phyloP scores from a whole-genome alignment of 306 rosid species.

The Rosa chinensis region DNA sequence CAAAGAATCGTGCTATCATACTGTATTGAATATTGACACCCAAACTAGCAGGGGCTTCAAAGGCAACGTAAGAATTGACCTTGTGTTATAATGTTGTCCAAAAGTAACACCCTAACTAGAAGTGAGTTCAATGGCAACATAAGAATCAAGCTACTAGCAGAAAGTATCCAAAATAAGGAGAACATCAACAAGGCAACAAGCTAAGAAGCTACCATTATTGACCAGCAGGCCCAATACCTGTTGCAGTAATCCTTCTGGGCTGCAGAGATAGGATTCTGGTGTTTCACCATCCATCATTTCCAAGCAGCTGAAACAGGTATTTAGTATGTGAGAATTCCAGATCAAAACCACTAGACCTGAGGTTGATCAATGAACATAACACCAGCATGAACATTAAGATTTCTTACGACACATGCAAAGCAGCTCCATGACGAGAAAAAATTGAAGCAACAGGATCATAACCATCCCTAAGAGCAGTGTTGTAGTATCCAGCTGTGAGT shows the following conservation, averaged over 20 bases:
- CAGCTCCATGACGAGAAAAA: slow-evolving; percentile 41
- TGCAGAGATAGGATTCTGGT: slow-evolving; percentile 24
- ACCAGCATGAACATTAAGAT: neutral
- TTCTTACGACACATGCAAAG: slow-evolving; percentile 37
- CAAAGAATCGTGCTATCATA: neutral
- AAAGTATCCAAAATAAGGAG: neutral
- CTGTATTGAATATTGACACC: neutral
- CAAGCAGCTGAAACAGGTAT: slow-evolving; percentile 31
- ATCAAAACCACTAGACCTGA: neutral
- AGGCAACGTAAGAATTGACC: neutral
- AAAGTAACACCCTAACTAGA: neutral
- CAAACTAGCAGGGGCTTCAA: neutral
- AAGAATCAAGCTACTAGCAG: neutral
- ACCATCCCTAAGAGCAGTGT: slow-evolving; percentile 34
- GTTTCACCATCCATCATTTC: slow-evolving; percentile 37
- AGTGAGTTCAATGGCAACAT: neutral
- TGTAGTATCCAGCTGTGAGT: slow-evolving; percentile 46
- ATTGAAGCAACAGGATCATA: slow-evolving; percentile 36
- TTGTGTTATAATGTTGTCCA: neutral
- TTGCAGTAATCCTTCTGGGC: slow-evolving; percentile 40
- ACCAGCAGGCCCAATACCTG: slow-evolving; percentile 22
- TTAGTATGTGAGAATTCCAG: slow-evolving; percentile 8
- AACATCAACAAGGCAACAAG: neutral
- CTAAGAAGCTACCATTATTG: neutral
- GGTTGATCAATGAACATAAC: neutral